Base-by-base conservation (phyloP, 345 rosid species). In the Citrus maxima region DNA sequence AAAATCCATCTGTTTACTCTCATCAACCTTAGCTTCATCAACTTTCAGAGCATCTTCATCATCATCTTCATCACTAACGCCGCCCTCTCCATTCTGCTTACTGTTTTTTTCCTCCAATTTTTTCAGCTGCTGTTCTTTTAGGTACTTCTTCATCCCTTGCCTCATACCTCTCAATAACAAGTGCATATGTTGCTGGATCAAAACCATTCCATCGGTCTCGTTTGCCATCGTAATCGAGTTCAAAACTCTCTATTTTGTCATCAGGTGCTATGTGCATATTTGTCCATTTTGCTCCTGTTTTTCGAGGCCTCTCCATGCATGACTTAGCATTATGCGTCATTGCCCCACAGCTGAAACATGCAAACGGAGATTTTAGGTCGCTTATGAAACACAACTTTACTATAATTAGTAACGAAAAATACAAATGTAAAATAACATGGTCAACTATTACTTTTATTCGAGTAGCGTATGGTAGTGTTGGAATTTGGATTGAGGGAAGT, bases 1-100 rank as follows among this genome's bases (percentile, higher is more conserved):
- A 77, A 95, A 94, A 80, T 95, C 99, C 97, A 95, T 95, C 75
- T 95, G 99, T 74, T 90, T 88, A 83, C 97, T 92, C 86, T 95
- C 98, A 68, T 90, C 93, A 13, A 91, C 92, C 83, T 90, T 95
- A 19, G 98, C 98, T 87, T 93, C 98, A 89, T 95, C 99, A 1
- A 94, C 88, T 78, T 87, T 91, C 67, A 93, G 73, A 82, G 85
- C 95, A 62, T 95, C 91, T 19, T 90, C 95, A 25, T 91, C 95
- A 21, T 93, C 91, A 6, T 92, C 98, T 46, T 85, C 97, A 40
- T 92, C 92, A 76, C 89, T 89, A 18, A 78, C 83, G 55, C 74
- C 90, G 35, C 42, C 88, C 70, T 85, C 87, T 25, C 65, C 89
- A 76, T 80, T 71, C 55, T 82, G 84, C 68, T 88, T 89, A 64